Evolutionary conservation across 1,284 basidiomycete species (phyloP), one percentile per base, ranked within the genome.

Genomic region (Tilletia walkeri): DNA sequence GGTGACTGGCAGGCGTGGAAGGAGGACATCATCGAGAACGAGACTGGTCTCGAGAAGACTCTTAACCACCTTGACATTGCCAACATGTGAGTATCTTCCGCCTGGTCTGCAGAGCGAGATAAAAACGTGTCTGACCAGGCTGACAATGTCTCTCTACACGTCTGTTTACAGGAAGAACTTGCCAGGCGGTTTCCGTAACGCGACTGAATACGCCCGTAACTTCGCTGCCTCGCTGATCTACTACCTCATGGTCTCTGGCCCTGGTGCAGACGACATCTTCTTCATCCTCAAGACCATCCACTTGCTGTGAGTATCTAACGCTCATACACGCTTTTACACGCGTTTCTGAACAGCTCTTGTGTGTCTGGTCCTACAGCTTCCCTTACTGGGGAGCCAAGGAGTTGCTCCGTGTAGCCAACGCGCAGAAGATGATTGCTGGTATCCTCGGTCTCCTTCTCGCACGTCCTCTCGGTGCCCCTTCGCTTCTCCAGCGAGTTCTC

Each of bases 341-440:
- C 18, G 30, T 41, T 14, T 1, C 30, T 39, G 4, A 38, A 12
- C 16, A 12, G 36, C 6, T 18, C 14, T 36, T 38, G 16, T 16
- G 30, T 38, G 4, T 63, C 34, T 14, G 16, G 7, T 9, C n/a
- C 12, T 39, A 14, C 59, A 63, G 59, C 65, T 80, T 81, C 53
- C 82, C 82, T 2, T 83, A 82, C 75, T 83, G 82, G 82, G 79
- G 80, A 12, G 82, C 81, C 49, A 79, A 80, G 68, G 80, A 82
- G 74, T 74, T 81, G 49, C 78, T 83, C 53, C 76, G 76, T 24
- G 65, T 66, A 20, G 78, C 81, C 41, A 83, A 82, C 56, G 81
- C 81, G 39, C 75, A 81, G 72, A 75, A 72, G 14, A 79, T 83
- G 79, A 79, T 83, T 49, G 76, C 78, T 9, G 76, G 76, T 20